Conservation (phyloP, 78 protist species). For the Dictyostelium firmibasis region DNA sequence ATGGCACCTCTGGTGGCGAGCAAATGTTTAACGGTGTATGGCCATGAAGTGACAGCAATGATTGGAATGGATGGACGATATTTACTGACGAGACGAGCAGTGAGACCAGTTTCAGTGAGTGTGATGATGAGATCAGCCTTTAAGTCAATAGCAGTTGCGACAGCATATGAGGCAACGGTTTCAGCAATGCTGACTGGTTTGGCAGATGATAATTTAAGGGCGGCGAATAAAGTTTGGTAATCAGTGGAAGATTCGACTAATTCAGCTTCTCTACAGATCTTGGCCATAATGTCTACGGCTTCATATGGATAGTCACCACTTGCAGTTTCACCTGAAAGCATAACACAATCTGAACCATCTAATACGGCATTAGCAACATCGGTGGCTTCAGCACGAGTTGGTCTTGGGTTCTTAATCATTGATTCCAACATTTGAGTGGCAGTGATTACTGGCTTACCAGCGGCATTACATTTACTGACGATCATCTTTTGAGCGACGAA, state of each 20-base stretch:
- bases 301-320: slow-evolving; percentile 86
- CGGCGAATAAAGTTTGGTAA: slow-evolving; percentile 74
- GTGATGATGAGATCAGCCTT: slow-evolving; percentile 78
- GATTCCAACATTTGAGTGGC: slow-evolving; percentile 98
- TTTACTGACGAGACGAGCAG: slow-evolving; percentile 79
- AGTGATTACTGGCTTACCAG: slow-evolving; percentile 94
- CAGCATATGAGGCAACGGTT: slow-evolving; percentile 81
- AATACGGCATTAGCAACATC: slow-evolving; percentile 97
- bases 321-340: slow-evolving; percentile 93
- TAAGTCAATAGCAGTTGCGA: slow-evolving; percentile 74
- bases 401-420: slow-evolving; percentile 91
- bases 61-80: slow-evolving; percentile 82
- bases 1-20: slow-evolving; percentile 76
- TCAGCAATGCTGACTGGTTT: slow-evolving; percentile 61
- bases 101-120: slow-evolving; percentile 79
- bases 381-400: slow-evolving; percentile 96
- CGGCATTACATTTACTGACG: slow-evolving; percentile 85
- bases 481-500: slow-evolving; percentile 94
- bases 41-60: slow-evolving; percentile 76
- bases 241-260: slow-evolving; percentile 72
- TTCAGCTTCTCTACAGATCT: slow-evolving; percentile 82
- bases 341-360: slow-evolving; percentile 96
- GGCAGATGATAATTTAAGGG: slow-evolving; percentile 32
- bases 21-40: slow-evolving; percentile 65
- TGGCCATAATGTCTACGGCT: slow-evolving; percentile 84